phyloP scores from a whole-genome alignment of 371 early-diverging fungal species.

The Apophysomyces ossiformis region DNA sequence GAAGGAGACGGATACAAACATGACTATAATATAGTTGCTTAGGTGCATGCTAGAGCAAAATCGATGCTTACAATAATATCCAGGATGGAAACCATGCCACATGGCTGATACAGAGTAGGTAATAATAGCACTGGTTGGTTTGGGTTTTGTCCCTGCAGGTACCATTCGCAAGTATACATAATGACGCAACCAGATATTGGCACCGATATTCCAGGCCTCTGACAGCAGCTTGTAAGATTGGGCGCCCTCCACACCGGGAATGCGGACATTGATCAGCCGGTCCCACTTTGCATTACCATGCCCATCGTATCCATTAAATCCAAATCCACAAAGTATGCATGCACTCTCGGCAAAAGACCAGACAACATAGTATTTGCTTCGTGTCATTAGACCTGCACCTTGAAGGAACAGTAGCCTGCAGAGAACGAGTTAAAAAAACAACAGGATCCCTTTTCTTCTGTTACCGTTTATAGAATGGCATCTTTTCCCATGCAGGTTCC shows the following conservation, averaged over 20 bases:
- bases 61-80: conserved; percentile 69
- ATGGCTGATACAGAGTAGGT: conserved; percentile 81
- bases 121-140: conserved; percentile 55
- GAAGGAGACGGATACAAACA: conserved; percentile 60
- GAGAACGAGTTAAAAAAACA: not conserved
- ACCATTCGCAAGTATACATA: conserved; percentile 77
- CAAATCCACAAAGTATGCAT: conserved; percentile 78
- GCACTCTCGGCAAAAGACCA: conserved; percentile 87
- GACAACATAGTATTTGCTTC: conserved; percentile 81
- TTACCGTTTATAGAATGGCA: conserved; percentile 38
- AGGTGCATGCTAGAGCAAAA: not conserved
- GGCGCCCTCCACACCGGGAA: conserved; percentile 70
- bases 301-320: conserved; percentile 71
- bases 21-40: conserved; percentile 33
- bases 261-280: conserved; percentile 70
- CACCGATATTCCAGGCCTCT: conserved; percentile 86
- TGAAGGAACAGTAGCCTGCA: conserved; percentile 59
- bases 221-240: conserved; percentile 66
- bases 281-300: conserved; percentile 53
- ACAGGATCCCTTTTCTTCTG: not conserved
- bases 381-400: conserved; percentile 62
- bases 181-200: conserved; percentile 79
- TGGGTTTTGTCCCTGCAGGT: conserved; percentile 54
- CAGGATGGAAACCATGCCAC: conserved; percentile 93
- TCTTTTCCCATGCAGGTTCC: conserved; percentile 24